Percentiles rank a stretch among this genome's conserved stretches.
Conservation (phyloP, 2,329 filamentous ascomycete species). For the Colletotrichum sp. region DNA sequence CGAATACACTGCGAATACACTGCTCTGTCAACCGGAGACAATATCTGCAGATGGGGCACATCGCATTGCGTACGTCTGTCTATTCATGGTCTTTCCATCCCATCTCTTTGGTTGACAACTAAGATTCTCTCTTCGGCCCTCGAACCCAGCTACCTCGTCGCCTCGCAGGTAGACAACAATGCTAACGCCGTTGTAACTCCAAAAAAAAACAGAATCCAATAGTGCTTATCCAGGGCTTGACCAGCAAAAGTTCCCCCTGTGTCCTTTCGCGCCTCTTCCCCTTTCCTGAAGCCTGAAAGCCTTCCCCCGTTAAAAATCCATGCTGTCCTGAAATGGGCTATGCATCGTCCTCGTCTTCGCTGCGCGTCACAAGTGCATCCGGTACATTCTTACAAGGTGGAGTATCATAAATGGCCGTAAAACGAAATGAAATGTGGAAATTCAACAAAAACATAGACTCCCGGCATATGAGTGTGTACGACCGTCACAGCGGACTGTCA, state of each 20-base stretch:
- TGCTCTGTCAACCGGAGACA: neutral
- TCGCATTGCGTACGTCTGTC: neutral
- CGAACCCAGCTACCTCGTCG: neutral
- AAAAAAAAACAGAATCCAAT: neutral
- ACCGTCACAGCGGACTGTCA: neutral
- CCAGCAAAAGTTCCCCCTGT: neutral
- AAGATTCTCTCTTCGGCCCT: neutral
- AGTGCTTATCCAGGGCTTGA: conserved; percentile 6
- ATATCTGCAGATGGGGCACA: neutral
- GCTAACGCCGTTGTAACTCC: conserved; percentile 1
- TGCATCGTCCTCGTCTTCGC: neutral
- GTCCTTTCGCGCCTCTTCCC: neutral
- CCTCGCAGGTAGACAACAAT: neutral
- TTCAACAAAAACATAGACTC: neutral
- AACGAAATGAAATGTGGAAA: neutral
- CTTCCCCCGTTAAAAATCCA: neutral
- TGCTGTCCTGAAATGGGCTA: neutral
- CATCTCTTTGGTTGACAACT: neutral
- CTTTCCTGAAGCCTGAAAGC: neutral
- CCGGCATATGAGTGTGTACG: neutral
- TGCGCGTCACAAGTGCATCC: neutral
- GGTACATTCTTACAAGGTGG: conserved; percentile 4
- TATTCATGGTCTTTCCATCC: neutral
- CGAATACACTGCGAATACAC: neutral
- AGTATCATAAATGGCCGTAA: conserved; percentile 11